Conservation (phyloP, 441 rosid genomes). For the Syzygium syzygioides region DNA sequence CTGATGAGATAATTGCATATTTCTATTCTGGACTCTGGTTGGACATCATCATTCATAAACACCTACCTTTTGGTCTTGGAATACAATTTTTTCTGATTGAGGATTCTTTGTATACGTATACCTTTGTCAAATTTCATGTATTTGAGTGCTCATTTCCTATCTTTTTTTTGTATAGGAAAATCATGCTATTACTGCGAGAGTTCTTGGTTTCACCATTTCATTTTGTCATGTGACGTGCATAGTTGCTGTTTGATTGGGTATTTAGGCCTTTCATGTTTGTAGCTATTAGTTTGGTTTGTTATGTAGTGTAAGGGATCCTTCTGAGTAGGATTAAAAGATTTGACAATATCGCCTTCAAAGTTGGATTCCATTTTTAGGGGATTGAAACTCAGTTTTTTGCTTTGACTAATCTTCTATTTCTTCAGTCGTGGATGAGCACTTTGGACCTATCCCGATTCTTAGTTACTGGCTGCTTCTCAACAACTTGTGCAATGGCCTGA, state of each 20-base stretch:
- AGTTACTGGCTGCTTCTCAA: background rate
- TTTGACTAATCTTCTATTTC: background rate
- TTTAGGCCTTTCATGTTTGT: background rate
- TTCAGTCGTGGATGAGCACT: background rate
- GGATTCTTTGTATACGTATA: background rate
- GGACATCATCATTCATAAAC: background rate
- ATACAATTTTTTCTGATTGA: background rate
- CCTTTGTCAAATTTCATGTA: background rate
- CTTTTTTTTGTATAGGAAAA: background rate
- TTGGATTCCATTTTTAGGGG: background rate
- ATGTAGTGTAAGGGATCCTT: background rate
- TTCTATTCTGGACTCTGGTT: background rate
- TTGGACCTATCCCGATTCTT: background rate
- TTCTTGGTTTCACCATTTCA: background rate
- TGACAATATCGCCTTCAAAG: background rate
- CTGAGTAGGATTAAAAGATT: background rate
- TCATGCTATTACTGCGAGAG: background rate
- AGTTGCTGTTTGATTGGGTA: background rate
- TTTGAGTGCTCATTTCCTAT: background rate
- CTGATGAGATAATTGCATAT: background rate
- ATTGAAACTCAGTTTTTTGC: background rate
- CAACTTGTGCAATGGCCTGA: background rate
- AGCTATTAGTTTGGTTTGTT: background rate
- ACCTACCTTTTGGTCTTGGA: background rate
- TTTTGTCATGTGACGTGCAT: background rate